Percentiles rank a stretch among this genome's conserved stretches.
Evolutionary conservation across 352 stramenopile species (phyloP).

Genomic region (Phytophthora litchii): DNA sequence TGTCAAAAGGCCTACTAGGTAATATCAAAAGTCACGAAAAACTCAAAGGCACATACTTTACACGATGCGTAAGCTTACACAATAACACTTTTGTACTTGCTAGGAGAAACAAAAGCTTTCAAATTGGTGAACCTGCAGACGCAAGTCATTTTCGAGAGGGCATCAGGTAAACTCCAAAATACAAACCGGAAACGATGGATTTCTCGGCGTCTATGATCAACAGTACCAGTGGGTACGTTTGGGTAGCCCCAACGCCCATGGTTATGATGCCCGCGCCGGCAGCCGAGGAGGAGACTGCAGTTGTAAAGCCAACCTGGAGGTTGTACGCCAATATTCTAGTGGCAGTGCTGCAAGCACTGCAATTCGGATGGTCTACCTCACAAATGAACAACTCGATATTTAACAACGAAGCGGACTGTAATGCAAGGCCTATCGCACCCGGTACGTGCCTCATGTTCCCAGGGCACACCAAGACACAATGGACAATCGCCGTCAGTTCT

Average conservation of each 20-base stretch:
- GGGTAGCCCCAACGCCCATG: constrained; percentile 32
- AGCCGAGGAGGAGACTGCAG: constrained; percentile 10
- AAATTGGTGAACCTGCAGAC: neutral
- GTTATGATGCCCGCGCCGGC: constrained; percentile 20
- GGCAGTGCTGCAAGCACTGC: constrained; percentile 46
- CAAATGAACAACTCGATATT: constrained; percentile 54
- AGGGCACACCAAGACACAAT: constrained; percentile 40
- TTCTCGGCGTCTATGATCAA: constrained; percentile 35
- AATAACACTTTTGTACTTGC: constrained; percentile 18
- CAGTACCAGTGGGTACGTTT: constrained; percentile 26
- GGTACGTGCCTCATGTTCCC: constrained; percentile 37
- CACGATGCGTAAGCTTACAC: constrained; percentile 1
- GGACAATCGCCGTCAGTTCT: constrained; percentile 59
- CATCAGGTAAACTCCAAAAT: neutral
- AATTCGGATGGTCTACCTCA: constrained; percentile 50
- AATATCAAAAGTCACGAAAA: constrained; percentile 6
- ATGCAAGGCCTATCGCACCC: constrained; percentile 38
- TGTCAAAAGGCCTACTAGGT: neutral
- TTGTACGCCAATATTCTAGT: constrained; percentile 64
- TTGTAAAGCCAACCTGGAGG: constrained; percentile 25
- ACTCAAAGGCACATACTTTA: constrained; percentile 7
- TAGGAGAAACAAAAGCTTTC: neutral
- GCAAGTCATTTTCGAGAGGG: constrained; percentile 7
- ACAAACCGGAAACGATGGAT: constrained; percentile 19
- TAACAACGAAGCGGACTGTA: constrained; percentile 48